Conservation (phyloP, 768 basidiomycete genomes). For the Rhodotorula toruloides region DNA sequence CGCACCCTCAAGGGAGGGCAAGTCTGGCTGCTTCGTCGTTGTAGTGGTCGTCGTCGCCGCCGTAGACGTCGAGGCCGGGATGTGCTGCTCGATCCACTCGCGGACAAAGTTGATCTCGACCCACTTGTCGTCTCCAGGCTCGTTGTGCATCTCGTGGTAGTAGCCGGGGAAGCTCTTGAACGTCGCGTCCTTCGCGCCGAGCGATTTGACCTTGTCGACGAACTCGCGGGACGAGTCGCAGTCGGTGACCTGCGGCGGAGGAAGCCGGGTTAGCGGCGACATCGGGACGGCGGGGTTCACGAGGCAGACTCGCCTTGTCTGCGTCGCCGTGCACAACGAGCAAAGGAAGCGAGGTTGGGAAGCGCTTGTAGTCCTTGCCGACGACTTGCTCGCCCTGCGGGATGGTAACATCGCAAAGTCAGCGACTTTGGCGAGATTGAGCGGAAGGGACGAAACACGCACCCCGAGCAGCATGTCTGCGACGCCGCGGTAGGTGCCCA, state of each 20-base stretch:
- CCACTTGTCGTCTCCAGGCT: constrained; percentile 38
- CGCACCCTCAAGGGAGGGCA: too few relatives aligned
- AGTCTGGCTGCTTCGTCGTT: not conserved
- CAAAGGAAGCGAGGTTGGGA: constrained; percentile 27
- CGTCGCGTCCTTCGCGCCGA: constrained; percentile 17
- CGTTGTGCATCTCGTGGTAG: constrained; percentile 41
- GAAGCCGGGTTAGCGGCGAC: not conserved
- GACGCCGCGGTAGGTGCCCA: constrained; percentile 33
- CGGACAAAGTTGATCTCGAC: constrained; percentile 29
- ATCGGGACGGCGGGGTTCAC: not conserved
- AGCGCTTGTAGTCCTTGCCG: constrained; percentile 18
- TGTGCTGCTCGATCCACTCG: constrained; percentile 25
- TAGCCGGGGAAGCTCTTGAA: constrained; percentile 24
- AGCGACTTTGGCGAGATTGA: not conserved
- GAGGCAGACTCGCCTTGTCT: constrained; percentile 23
- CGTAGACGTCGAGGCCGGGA: not conserved
- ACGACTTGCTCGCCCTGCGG: constrained; percentile 28
- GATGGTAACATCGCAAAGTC: not conserved
- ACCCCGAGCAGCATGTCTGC: constrained; percentile 36
- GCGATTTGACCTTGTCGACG: constrained; percentile 25
- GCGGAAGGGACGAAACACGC: not conserved
- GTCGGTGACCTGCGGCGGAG: constrained; percentile 15
- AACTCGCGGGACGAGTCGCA: constrained; percentile 15
- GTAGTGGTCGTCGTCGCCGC: not conserved
- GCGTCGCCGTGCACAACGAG: constrained; percentile 39